Percentiles rank a stretch among this genome's conserved stretches.
Conservation (phyloP, 208 protist genomes). For the Leishmania gerbilli region DNA sequence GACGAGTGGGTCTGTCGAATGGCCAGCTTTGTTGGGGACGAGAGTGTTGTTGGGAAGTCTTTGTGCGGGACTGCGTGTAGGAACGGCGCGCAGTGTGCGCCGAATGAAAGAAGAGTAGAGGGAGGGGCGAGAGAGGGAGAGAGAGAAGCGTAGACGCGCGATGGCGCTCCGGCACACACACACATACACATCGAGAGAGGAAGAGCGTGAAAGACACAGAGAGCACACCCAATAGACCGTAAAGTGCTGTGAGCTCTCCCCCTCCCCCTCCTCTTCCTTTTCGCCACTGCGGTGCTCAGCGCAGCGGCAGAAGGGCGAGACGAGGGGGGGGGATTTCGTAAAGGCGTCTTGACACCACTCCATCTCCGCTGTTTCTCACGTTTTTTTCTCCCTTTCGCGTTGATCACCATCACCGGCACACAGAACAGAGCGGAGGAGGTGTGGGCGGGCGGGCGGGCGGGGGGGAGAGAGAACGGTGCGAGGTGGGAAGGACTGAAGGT, state of each 20-base stretch:
- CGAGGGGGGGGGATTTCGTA: neutral
- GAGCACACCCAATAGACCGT: neutral
- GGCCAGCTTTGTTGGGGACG: constrained; percentile 9
- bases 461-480: neutral
- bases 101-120: neutral
- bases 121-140: neutral
- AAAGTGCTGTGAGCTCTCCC: too few species aligned
- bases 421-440: neutral
- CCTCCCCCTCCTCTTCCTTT: neutral
- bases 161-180: neutral
- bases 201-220: too few species aligned
- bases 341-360: neutral
- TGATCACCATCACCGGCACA: neutral
- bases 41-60: neutral
- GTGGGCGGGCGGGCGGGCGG: neutral
- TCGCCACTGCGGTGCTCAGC: neutral
- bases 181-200: neutral
- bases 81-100: neutral
- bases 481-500: neutral
- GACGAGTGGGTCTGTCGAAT: neutral
- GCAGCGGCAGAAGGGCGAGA: neutral
- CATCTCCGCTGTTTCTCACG: neutral
- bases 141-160: neutral
- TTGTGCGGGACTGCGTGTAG: neutral
- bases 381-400: neutral